Base-by-base conservation (phyloP, 163 green algal genomes). In the Scenedesmus sp. region DNA sequence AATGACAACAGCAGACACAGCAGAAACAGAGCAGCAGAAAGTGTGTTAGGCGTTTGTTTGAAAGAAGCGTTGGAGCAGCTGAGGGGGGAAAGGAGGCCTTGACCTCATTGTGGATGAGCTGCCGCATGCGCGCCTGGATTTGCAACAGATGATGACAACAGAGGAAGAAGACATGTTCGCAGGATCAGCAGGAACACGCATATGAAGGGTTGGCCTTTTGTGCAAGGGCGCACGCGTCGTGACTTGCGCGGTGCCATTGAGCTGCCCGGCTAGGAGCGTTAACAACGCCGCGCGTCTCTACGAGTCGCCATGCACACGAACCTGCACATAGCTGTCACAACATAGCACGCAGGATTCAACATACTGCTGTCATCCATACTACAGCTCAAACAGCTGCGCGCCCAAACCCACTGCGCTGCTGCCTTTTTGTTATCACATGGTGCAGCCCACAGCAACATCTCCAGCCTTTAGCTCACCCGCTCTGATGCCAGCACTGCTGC, bases 31-130 rank as follows among this genome's bases (percentile, higher is more conserved):
- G 59, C 59, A 64, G 9, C 59, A 15, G 59, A 64, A 64, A 64
- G 59, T 13, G 6, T 56, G 34, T 46, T 12, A 56, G 26, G 26
- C 26, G 15, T 52, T 15, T 4, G 7, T 9, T 86, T 98, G 94
- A 13, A 83, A 46, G 34, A 46, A 46, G 34, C 34, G 87, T 64
- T 83, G 74, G 77, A 99, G 93, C 89, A 99, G 91, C 95, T 99
- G 96, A 9, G 97, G 97, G 64, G 93, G 85, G 95, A 46, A 98
- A 99, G 95, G 97, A 97, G 9, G 83, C 81, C 92, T 98, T 98
- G 26, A 99, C 92, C 73, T 93, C 90, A 10, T 92, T 82, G 18
- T 1, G n/a, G 18, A 93, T 70, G 16, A 93, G 77, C 46, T 66
- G 59, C 23, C 56, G 52, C 90, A 91, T 70, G 55, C 89, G 89